A percentile compares a stretch with the other conserved stretches of the same genome.
Evolutionary conservation across 1,284 basidiomycete species (phyloP).

Genomic region (Sutorius eximius): DNA sequence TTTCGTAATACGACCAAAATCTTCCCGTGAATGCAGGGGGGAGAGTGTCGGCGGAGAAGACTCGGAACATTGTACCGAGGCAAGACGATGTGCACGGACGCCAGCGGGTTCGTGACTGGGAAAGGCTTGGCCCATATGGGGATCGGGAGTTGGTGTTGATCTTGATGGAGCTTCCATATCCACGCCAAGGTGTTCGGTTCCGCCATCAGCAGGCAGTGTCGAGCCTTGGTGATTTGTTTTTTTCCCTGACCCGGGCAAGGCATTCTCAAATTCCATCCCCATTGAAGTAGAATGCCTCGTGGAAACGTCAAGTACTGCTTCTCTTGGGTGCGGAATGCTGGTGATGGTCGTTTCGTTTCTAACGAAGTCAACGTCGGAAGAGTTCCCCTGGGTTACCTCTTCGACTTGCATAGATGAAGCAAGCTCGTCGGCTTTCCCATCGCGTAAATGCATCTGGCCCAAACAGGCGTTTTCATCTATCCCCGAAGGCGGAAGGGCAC

Average conservation of each 20-base stretch:
- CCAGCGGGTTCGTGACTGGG: not conserved
- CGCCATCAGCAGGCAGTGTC: not conserved
- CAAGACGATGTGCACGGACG: not conserved
- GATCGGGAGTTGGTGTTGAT: not conserved
- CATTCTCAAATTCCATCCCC: not conserved
- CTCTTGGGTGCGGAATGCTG: constrained; percentile 2
- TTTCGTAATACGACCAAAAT: not conserved
- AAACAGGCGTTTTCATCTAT: constrained; percentile 3
- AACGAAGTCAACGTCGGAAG: not conserved
- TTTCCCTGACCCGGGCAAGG: not conserved
- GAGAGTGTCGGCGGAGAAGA: not conserved
- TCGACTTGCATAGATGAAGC: not conserved
- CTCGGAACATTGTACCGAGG: not conserved
- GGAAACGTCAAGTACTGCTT: not conserved
- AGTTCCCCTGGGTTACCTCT: not conserved
- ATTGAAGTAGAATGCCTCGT: not conserved
- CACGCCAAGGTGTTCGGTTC: not conserved
- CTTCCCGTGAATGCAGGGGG: not conserved
- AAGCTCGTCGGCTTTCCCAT: not conserved
- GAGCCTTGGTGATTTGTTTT: not conserved
- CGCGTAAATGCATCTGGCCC: not conserved
- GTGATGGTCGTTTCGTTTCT: not conserved
- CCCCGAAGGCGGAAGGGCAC: constrained; percentile 16
- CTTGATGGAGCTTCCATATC: not conserved
- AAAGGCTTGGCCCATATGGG: not conserved